Evolutionary conservation across 164 flowering plant species (phyloP).

Genomic region (Magnolia sinica): DNA sequence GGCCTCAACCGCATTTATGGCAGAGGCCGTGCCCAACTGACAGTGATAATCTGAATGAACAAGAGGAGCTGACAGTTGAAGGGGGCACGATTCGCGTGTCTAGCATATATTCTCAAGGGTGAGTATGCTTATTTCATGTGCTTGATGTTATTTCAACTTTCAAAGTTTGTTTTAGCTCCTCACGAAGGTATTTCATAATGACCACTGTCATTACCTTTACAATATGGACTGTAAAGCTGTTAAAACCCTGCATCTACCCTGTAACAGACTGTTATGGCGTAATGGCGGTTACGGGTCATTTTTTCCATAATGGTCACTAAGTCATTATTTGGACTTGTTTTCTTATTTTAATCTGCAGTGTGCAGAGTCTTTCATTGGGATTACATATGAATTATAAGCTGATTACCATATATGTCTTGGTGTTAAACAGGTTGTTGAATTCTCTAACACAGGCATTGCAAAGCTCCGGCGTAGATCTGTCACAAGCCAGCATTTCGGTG

Average conservation of each 20-base stretch:
- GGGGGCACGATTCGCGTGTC: slow-evolving; percentile 87
- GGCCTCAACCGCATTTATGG: slow-evolving; percentile 18
- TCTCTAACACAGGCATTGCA: slow-evolving; percentile 78
- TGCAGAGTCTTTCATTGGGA: background rate
- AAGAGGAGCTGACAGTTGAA: slow-evolving; percentile 65
- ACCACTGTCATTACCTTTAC: background rate
- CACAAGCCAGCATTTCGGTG: slow-evolving; percentile 85
- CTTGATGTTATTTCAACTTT: background rate
- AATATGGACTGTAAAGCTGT: no score
- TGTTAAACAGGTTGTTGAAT: slow-evolving; percentile 62
- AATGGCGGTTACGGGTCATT: no score
- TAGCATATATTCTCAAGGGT: slow-evolving; percentile 84
- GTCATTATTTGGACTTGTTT: no score
- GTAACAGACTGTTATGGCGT: no score
- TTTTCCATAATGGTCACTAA: no score
- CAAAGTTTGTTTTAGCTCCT: background rate
- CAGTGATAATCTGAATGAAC: slow-evolving; percentile 37
- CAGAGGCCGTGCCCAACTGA: slow-evolving; percentile 30
- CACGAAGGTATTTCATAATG: no score
- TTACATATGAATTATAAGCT: background rate
- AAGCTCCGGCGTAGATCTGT: slow-evolving; percentile 81
- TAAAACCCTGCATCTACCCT: no score
- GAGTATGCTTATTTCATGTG: background rate
- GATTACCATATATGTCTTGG: background rate
- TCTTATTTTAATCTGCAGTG: no score